phyloP scores from a whole-genome alignment of 371 early-diverging fungal species.

The Zopfochytrium polystomum region DNA sequence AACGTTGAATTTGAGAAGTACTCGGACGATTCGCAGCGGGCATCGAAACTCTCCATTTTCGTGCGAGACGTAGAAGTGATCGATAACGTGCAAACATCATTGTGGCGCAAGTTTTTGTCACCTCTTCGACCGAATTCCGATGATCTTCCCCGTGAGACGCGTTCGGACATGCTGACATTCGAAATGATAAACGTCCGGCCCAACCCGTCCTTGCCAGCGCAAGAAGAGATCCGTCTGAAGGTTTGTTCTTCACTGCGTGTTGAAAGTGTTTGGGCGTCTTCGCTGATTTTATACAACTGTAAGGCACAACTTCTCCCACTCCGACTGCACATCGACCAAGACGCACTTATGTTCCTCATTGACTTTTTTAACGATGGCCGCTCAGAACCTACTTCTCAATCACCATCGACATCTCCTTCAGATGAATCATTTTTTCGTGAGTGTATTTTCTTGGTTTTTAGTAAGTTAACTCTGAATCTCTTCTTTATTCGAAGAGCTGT shows the following conservation, averaged over 20 bases:
- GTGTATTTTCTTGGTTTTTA: slow-evolving; percentile 19
- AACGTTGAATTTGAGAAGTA: slow-evolving; percentile 48
- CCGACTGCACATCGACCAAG: slow-evolving; percentile 89
- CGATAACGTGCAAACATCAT: slow-evolving; percentile 72
- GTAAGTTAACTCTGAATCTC: neutral
- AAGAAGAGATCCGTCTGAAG: slow-evolving; percentile 63
- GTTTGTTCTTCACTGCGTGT: slow-evolving; percentile 23
- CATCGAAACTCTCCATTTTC: slow-evolving; percentile 48
- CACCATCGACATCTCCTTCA: neutral
- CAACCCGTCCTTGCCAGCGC: slow-evolving; percentile 42
- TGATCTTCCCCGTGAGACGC: slow-evolving; percentile 57
- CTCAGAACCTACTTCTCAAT: neutral
- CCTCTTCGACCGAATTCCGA: slow-evolving; percentile 58
- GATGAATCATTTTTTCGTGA: slow-evolving; percentile 62
- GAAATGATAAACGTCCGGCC: slow-evolving; percentile 66
- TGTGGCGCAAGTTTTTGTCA: slow-evolving; percentile 71
- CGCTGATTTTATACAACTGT: neutral
- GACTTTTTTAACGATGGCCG: slow-evolving; percentile 63
- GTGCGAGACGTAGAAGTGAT: slow-evolving; percentile 61
- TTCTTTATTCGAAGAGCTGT: slow-evolving; percentile 25
- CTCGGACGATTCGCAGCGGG: slow-evolving; percentile 46
- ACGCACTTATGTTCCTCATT: slow-evolving; percentile 81
- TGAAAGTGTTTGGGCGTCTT: neutral
- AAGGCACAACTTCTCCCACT: slow-evolving; percentile 70
- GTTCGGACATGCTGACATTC: slow-evolving; percentile 64